These are phyloP conservation scores for Cardiospermum halicacabum DNA, from an alignment of 345 rosid species.

Conservation along the genomic window DNA sequence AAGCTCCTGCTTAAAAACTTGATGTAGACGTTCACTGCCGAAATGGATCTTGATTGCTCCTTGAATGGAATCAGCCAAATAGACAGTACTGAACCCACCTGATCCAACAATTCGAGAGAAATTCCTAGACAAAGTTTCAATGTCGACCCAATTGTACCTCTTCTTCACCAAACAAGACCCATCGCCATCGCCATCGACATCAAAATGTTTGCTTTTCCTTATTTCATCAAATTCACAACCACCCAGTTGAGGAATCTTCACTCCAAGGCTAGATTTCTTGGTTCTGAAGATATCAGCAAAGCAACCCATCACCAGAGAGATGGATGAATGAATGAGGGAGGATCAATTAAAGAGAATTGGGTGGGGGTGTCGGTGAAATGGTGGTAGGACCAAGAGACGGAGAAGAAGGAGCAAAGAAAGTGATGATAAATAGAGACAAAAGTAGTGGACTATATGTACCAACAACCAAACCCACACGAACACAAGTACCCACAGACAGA, in stretches of 20 bases:
- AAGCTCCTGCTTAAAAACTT: constrained; percentile 63
- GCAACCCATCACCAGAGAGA: constrained; percentile 37
- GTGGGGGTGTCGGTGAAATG: constrained; percentile 12
- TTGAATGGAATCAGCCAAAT: constrained; percentile 36
- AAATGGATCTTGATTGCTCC: constrained; percentile 69
- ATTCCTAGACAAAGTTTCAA: constrained; percentile 41
- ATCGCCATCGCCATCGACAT: constrained; percentile 11
- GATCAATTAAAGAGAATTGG: too few relatives aligned
- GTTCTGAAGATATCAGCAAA: constrained; percentile 29
- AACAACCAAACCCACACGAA: too few relatives aligned
- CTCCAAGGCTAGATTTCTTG: constrained; percentile 15
- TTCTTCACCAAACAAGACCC: constrained; percentile 24
- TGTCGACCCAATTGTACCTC: constrained; percentile 51
- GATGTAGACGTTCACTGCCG: constrained; percentile 56
- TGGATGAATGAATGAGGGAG: too few relatives aligned
- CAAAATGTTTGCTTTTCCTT: not conserved
- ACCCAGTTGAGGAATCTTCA: not conserved
- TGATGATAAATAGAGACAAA: too few relatives aligned
- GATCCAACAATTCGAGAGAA: constrained; percentile 57
- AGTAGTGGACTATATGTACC: too few relatives aligned
- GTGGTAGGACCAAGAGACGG: constrained; percentile 20
- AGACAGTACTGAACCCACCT: constrained; percentile 86
- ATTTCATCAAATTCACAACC: constrained; percentile 11
- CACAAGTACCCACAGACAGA: too few relatives aligned
- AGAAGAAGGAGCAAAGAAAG: too few relatives aligned